Percentiles rank a stretch among this genome's conserved stretches.
Conservation (phyloP, 768 basidiomycete genomes). For the Trametes villosa region DNA sequence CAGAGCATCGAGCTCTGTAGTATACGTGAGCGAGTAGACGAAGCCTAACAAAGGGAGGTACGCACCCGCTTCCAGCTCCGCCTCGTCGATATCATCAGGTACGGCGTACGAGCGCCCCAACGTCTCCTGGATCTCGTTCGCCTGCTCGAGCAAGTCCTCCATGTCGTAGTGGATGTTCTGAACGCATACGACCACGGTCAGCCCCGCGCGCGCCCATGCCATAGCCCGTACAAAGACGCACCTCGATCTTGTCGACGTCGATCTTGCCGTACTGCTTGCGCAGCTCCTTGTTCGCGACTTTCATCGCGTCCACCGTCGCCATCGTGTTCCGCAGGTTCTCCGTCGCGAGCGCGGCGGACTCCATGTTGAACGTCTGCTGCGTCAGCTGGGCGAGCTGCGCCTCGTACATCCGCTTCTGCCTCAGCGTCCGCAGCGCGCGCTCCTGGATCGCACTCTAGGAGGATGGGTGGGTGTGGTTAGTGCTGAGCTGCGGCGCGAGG, state of each 20-base stretch:
- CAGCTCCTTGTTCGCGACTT: constrained; percentile 93
- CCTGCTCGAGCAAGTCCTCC: constrained; percentile 96
- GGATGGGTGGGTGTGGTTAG: not conserved
- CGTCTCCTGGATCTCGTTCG: constrained; percentile 96
- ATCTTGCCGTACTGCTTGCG: constrained; percentile 97
- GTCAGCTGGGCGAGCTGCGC: constrained; percentile 85
- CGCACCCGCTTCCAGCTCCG: constrained; percentile 93
- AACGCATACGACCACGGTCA: not conserved
- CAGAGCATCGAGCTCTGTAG: constrained; percentile 88
- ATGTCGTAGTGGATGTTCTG: constrained; percentile 97
- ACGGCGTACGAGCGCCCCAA: constrained; percentile 93
- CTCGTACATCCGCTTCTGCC: constrained; percentile 97
- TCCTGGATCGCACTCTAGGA: constrained; percentile 86
- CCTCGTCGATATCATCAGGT: constrained; percentile 97
- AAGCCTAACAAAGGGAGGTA: not conserved
- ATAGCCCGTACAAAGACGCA: constrained; percentile 38
- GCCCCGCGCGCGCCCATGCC: not conserved
- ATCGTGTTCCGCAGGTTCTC: constrained; percentile 98
- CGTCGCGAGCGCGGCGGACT: constrained; percentile 92
- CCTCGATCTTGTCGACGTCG: constrained; percentile 98
- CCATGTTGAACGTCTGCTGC: constrained; percentile 99
- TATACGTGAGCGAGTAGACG: not conserved
- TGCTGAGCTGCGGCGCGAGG: not conserved
- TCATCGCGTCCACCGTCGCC: constrained; percentile 98
- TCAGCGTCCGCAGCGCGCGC: constrained; percentile 89